Evolutionary conservation across 306 rosid species (phyloP).

Genomic region (Lagenaria siceraria): DNA sequence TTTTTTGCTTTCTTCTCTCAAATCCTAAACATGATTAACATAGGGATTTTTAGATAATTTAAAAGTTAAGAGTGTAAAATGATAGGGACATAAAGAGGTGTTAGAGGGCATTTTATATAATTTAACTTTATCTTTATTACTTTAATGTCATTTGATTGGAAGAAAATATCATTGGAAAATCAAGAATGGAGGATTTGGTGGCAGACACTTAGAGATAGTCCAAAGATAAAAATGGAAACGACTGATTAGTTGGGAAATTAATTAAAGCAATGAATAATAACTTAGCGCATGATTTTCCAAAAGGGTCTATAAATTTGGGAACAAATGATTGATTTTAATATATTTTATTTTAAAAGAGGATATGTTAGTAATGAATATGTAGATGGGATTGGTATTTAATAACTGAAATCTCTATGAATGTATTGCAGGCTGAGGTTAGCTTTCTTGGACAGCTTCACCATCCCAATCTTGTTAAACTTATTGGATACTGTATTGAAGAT

Average conservation of each 20-base stretch:
- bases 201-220: neutral
- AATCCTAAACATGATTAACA: neutral
- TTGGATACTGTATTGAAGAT: slow-evolving; percentile 90
- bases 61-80: neutral
- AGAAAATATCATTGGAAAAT: neutral
- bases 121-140: neutral
- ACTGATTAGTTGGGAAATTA: slow-evolving; percentile 15
- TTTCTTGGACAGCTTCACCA: slow-evolving; percentile 99
- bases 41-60: neutral
- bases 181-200: neutral
- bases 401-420: slow-evolving; percentile 11
- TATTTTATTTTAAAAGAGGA: neutral
- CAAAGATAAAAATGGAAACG: slow-evolving; percentile 11
- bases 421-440: slow-evolving; percentile 79
- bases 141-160: neutral
- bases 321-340: neutral
- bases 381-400: neutral
- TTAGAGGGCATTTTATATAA: neutral
- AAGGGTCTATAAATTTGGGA: neutral
- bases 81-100: neutral
- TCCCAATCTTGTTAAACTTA: slow-evolving; percentile 85
- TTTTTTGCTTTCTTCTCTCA: neutral
- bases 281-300: neutral
- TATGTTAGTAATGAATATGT: neutral
- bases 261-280: neutral